Base-by-base conservation (phyloP, 371 early-diverging fungal species). In the Haplosporangium sp. region DNA sequence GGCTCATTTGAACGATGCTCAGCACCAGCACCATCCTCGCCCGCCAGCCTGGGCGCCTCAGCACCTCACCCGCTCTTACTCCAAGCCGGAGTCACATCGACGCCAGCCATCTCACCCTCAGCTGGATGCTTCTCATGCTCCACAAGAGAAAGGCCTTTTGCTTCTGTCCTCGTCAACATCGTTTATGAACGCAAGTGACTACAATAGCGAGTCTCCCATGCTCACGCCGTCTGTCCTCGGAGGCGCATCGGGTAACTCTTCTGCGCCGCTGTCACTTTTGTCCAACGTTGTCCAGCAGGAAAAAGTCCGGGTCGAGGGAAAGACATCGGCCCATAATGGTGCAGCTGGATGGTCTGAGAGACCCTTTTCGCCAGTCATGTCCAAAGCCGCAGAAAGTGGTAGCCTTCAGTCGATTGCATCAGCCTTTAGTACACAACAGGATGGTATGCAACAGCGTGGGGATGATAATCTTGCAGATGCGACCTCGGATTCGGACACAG, bases 261-360 rank as follows among this genome's bases (percentile, higher is more conserved):
- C 58, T 36, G 69, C 62, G 3, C 69, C 69, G 7, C 40, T 69
- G 6, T 75, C 75, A 0, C 18, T 65, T 12, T 66, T 75, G 2
- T 75, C 75, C 14, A 64, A 69, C 21, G 70, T 75, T n/a, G 70
- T 75, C 21, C 70, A 75, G 29, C 75, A 65, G 23, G 75, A 75
- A 23, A 75, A 75, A 53, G 75, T 69, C 13, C 55, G 75, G 12
- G 60, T 75, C n/a, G 75, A 61, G 29, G 75, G 62, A 37, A 75
- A 69, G 62, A 69, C 75, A 0, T 69, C 75, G 5, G 43, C 61
- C 11, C 53, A 65, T 36, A 43, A 62, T 40, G 75, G 70, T 10
- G 75, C 75, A 7, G 75, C 75, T 5, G 75, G 75, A 6, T 75
- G 75, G 75, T 75, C 75, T 6, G 75, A 75, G 50, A 48, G 75